phyloP scores from a whole-genome alignment of 345 rosid genomes.

The Cardamine resedifolia region DNA sequence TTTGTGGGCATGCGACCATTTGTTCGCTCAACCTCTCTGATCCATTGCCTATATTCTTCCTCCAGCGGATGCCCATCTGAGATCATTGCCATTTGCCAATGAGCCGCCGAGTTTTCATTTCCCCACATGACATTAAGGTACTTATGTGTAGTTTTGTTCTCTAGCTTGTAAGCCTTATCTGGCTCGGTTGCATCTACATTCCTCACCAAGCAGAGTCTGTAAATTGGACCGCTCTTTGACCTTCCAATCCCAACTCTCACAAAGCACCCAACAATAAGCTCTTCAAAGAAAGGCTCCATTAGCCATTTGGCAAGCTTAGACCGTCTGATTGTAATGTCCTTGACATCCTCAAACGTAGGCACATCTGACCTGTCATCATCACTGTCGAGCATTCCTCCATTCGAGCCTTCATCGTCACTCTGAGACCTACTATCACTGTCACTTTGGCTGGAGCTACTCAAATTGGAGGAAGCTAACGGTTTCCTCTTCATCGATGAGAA shows the following conservation, averaged over 20 bases:
- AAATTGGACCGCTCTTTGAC: constrained; percentile 73
- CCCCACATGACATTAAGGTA: constrained; percentile 93
- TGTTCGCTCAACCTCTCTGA: constrained; percentile 81
- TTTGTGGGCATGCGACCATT: constrained; percentile 84
- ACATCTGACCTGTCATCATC: constrained; percentile 78
- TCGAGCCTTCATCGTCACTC: constrained; percentile 86
- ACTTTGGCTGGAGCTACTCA: constrained; percentile 88
- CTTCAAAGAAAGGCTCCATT: constrained; percentile 99
- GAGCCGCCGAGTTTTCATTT: constrained; percentile 84
- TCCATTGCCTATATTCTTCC: constrained; percentile 88
- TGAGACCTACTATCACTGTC: constrained; percentile 80
- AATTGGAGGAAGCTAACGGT: constrained; percentile 53
- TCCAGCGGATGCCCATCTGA: constrained; percentile 87
- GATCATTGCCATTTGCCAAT: constrained; percentile 99
- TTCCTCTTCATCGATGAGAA: constrained; percentile 72
- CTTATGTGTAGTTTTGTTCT: constrained; percentile 77
- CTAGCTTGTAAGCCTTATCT: constrained; percentile 73
- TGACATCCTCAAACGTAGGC: constrained; percentile 76
- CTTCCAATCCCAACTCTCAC: constrained; percentile 94
- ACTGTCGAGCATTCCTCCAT: constrained; percentile 86
- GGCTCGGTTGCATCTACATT: constrained; percentile 94
- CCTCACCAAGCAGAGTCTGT: constrained; percentile 83
- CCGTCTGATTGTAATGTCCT: constrained; percentile 80
- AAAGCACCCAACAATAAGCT: constrained; percentile 90
- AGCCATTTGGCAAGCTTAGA: constrained; percentile 95